Evolutionary conservation across 345 rosid species (phyloP), one percentile per base, ranked within the genome.

Genomic region (Heritiera littoralis): DNA sequence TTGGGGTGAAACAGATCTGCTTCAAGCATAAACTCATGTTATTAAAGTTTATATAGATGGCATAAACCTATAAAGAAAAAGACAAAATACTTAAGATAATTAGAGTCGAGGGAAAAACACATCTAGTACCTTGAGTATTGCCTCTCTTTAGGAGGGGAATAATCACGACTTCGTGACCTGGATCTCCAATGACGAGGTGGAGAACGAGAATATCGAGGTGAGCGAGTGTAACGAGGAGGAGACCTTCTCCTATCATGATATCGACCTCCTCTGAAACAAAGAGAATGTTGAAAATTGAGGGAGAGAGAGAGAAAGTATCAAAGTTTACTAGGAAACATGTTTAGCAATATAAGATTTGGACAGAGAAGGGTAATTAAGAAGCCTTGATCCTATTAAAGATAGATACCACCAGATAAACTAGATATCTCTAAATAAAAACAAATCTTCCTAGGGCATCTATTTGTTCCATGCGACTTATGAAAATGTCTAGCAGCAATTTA

Each of bases 151-250:
- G 90, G 86, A 81, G 94, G 91, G 49, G 97, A 90, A 76, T 85
- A 87, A n/a, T 86, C 93, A 20, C 86, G 88, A 77, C 94, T 87
- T 18, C 85, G 88, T 45, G 97, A 88, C 43, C 91, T 87, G 30
- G 94, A 90, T 85, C 95, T 89, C 46, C 87, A 91, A 77, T 84
- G 86, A 2, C 89, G 96, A 55, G 91, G 98, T 41, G 99, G 97
- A 46, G 98, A 93, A n/a, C 87, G 89, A 58, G 89, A 88, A 79
- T 85, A 78, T 15, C 83, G 87, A 56, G 88, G 89, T 32, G 87
- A 88, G 32, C 87, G 89, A 65, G 97, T 89, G 82, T 90, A 86
- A 12, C 89, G 86, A 52, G 81, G 87, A 15, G 98, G 95, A 82
- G 97, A 86, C 3, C 91, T 89, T 74, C 92, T 88, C 69, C 85